These are phyloP conservation scores for Pseudofabraea citricarpa DNA, from an alignment of 2,329 filamentous ascomycete genomes.

Conservation along the genomic window DNA sequence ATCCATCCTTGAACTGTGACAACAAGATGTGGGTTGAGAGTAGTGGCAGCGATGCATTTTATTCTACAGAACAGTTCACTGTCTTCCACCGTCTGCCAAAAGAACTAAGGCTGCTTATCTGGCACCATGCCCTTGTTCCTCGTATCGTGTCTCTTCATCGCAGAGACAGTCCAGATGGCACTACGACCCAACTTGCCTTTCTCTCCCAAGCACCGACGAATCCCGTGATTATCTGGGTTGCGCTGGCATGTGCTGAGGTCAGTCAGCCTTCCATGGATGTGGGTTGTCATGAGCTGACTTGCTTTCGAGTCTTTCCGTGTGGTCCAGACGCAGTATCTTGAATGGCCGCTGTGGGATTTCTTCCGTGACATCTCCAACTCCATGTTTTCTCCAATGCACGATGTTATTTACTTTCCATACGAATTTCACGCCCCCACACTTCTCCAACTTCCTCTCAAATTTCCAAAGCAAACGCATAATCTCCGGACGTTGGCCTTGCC, in stretches of 20 bases:
- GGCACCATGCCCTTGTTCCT: not conserved
- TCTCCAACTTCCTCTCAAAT: not conserved
- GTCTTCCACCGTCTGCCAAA: slow-evolving; percentile 1
- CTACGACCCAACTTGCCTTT: not conserved
- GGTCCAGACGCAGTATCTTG: not conserved
- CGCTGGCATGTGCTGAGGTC: slow-evolving; percentile 1
- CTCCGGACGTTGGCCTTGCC: not conserved
- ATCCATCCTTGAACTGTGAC: not conserved
- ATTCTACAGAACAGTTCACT: no score
- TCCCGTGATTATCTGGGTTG: not conserved
- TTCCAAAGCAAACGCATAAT: not conserved
- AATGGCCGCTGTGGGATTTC: slow-evolving; percentile 1
- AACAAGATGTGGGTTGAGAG: not conserved
- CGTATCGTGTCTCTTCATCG: not conserved
- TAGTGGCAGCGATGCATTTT: not conserved
- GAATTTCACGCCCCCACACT: not conserved
- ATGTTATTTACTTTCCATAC: not conserved
- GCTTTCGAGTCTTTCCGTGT: not conserved
- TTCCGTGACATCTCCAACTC: not conserved
- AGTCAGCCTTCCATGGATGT: not conserved
- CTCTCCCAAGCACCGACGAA: not conserved
- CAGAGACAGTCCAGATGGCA: not conserved
- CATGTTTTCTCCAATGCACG: not conserved
- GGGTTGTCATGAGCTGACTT: no score
- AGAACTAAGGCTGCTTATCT: not conserved